Evolutionary conservation across 768 basidiomycete genomes (phyloP), one percentile per base, ranked within the genome.

Genomic region (Trametes gibbosa): DNA sequence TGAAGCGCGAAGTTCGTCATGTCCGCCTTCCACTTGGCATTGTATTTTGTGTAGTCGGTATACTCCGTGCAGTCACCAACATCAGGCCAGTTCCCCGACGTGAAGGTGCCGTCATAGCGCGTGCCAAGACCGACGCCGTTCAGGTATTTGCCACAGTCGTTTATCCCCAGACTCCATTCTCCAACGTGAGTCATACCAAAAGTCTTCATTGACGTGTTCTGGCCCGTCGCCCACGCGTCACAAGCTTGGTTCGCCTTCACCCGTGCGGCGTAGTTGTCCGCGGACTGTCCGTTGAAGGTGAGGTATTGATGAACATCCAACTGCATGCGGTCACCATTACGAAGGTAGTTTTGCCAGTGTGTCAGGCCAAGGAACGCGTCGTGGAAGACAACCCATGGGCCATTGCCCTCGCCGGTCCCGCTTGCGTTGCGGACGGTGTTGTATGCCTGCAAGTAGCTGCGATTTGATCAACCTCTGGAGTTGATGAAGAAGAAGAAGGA

Each of bases 231-330:
- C 96, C 96, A 98, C 12, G 76, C 68, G 5, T 68, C 67, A 74
- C 94, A 96, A 12, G 94, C 91, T 47, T 49, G 46, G 25, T 46
- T 47, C 17, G 80, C 79, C 48, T 71, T 76, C 24, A 76, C 75
- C 59, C 83, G 86, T 1, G 78, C 65, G 3, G 81, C 78, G 75
- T 94, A 87, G 0, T 84, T 73, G 17, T 74, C 77, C 24, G 75
- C 68, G 34, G 86, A 85, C 69, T 92, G 89, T 24, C 47, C 67
- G 34, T 65, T 68, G 75, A 94, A 95, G 72, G 85, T 87, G 32
- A 95, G 69, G 73, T 97, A 98, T 6, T 92, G 91, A 71, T 98
- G 95, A 10, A 84, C 78, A 71, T 98, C 95, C 39, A 97, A 74
- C 32, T 85, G 75, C 62, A 86, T 72, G 57, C 96, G 87, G 73